Percentiles rank a stretch among this genome's conserved stretches.
These are phyloP conservation scores for Aspergillus incahuasiensis DNA, from an alignment of 495 filamentous ascomycete genomes.

Conservation along the genomic window DNA sequence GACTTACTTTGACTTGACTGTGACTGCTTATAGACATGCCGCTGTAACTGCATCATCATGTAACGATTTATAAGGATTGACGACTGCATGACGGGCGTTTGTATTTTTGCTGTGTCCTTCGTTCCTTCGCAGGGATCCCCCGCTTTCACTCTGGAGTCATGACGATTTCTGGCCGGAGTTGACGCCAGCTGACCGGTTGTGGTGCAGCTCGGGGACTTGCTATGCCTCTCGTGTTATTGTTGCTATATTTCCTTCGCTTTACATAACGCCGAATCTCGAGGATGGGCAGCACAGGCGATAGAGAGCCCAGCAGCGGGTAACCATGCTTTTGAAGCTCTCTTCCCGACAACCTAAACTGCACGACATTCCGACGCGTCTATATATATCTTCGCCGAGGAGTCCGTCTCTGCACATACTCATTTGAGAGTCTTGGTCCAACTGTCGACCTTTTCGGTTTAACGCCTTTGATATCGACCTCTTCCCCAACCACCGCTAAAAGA, in stretches of 20 bases:
- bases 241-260: slow-evolving; percentile 5
- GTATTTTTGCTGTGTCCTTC: slow-evolving; percentile 22
- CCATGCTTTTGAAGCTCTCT: slow-evolving; percentile 19
- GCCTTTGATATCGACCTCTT: not conserved
- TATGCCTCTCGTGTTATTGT: slow-evolving; percentile 14
- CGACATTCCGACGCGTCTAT: not conserved
- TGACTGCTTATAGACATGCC: slow-evolving; percentile 20
- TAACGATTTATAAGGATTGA: slow-evolving; percentile 45
- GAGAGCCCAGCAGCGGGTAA: slow-evolving; percentile 11
- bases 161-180: slow-evolving; percentile 32
- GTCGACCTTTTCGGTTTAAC: slow-evolving; percentile 17
- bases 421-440: slow-evolving; percentile 18
- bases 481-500: not conserved
- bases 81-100: slow-evolving; percentile 49
- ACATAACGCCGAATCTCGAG: not conserved
- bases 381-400: not conserved
- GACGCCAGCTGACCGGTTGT: slow-evolving; percentile 35
- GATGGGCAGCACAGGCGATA: slow-evolving; percentile 13
- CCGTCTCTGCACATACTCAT: not conserved
- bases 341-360: slow-evolving; percentile 9
- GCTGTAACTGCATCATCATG: slow-evolving; percentile 38
- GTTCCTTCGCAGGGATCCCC: slow-evolving; percentile 1
- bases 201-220: slow-evolving; percentile 25
- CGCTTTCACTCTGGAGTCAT: slow-evolving; percentile 19
- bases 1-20: slow-evolving; percentile 7